These are phyloP conservation scores for Nothopassalora personata DNA, from an alignment of 2,329 filamentous ascomycete species.

Conservation along the genomic window DNA sequence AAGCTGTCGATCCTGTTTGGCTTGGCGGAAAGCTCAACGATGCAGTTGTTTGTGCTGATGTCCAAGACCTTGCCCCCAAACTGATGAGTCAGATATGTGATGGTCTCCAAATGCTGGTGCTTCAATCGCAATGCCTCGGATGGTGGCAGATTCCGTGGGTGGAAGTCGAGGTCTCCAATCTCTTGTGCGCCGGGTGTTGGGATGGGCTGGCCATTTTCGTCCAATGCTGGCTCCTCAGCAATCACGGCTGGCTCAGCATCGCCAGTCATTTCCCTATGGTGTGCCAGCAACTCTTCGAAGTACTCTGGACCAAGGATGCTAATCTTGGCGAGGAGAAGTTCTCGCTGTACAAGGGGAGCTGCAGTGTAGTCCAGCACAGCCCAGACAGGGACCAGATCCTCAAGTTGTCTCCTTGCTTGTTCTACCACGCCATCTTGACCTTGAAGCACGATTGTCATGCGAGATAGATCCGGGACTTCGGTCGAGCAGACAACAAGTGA, in stretches of 20 bases:
- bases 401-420: constrained; percentile 89
- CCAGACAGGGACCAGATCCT: constrained; percentile 97
- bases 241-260: constrained; percentile 25
- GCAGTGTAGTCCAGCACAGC: constrained; percentile 94
- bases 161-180: constrained; percentile 60
- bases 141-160: constrained; percentile 77
- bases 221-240: constrained; percentile 18
- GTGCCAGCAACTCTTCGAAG: constrained; percentile 91
- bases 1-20: constrained; percentile 92
- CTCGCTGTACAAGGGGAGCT: constrained; percentile 88
- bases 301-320: constrained; percentile 96
- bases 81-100: constrained; percentile 94
- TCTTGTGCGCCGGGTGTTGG: constrained; percentile 4
- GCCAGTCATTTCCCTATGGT: constrained; percentile 84
- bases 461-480: constrained; percentile 90
- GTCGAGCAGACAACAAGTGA: constrained; percentile 96
- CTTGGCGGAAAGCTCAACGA: constrained; percentile 94
- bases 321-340: constrained; percentile 91
- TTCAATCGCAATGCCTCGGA: constrained; percentile 92
- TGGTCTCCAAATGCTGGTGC: constrained; percentile 92
- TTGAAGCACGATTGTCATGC: constrained; percentile 97
- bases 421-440: constrained; percentile 96
- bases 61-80: constrained; percentile 97
- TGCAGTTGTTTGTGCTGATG: constrained; percentile 97
- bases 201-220: constrained; percentile 11